A percentile compares a stretch with the other conserved stretches of the same genome.
These are phyloP conservation scores for Candida silvicultrix DNA, from an alignment of 805 yeast genomes.

Conservation along the genomic window DNA sequence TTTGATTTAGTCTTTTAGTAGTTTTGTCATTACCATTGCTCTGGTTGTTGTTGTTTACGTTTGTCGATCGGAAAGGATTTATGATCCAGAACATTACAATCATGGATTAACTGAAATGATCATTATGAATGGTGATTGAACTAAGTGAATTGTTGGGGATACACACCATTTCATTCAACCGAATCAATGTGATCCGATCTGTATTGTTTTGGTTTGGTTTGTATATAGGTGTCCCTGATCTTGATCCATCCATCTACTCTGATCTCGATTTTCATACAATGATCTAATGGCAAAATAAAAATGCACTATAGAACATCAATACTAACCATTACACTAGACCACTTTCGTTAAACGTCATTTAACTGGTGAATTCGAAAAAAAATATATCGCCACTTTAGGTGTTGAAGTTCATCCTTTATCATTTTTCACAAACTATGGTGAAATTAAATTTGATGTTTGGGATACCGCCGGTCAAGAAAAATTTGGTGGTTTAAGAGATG, in stretches of 20 bases:
- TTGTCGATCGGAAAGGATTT: no score
- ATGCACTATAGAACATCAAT: neutral
- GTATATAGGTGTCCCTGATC: no score
- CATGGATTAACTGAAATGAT: no score
- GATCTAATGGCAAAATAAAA: neutral
- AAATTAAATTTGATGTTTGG: conserved; percentile 98
- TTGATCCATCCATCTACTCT: no score
- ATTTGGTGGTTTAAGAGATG: conserved; percentile 99
- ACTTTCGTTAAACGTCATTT: conserved; percentile 99
- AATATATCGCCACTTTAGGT: conserved; percentile 98
- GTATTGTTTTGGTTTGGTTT: no score
- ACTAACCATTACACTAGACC: conserved; percentile 43
- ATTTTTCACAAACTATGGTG: conserved; percentile 97
- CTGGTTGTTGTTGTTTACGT: neutral
- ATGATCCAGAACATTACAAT: no score
- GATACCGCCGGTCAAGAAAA: conserved; percentile 99
- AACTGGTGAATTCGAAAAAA: conserved; percentile 99
- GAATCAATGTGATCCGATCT: no score
- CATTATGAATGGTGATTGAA: no score
- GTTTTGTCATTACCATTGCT: neutral
- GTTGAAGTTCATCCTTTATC: conserved; percentile 99
- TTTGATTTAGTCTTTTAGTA: no score
- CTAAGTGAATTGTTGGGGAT: no score
- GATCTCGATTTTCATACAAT: no score
- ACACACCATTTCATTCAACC: no score